Base-by-base conservation (phyloP, 495 filamentous ascomycete species). In the Clavariopsis aquatica region DNA sequence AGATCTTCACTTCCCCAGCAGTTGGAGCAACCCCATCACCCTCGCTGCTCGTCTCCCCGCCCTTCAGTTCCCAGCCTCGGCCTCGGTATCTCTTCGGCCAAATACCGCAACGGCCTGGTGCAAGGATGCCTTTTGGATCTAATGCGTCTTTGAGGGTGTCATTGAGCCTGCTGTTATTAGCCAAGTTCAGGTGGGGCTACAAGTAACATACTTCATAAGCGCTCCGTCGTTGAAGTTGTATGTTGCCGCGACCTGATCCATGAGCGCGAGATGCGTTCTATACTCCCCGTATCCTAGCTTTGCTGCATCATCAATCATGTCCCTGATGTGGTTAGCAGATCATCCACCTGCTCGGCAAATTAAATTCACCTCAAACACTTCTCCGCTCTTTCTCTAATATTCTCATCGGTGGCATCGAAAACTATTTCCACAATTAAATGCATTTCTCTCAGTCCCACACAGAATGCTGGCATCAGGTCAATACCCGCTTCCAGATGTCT, bases 391-490 rank as follows among this genome's bases (percentile, higher is more conserved):
- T 36, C 29, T 20, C 51, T n/a, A 43, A 67, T 67, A 19, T 24
- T 52, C 28, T 43, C 49, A 53, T 67, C 58, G 5, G 20, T 53
- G 12, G 49, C 51, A 62, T 67, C 64, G 49, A 56, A 67, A 20
- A 67, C 64, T 47, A 67, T 67, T 34, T 67, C 64, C 17, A 67
- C 58, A 53, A 67, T 67, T 2, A 67, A 23, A 62, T 67, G 64
- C 64, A 67, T 67, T 27, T 67, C 64, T 26, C 64, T 62, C 52
- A 67, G 34, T n/a, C 64, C 64, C 43, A 67, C 64, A 54, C 64
- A 67, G 31, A 67, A 67, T n/a, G 64, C 64, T n/a, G 64, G 64
- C 64, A 67, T 67, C 53, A 67, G 58, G 53, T 67, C 64, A 8
- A 67, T 41, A 2, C 64, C 64, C 17, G 46, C 47, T 38, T 67